Evolutionary conservation across 2,329 filamentous ascomycete genomes (phyloP), one percentile per base, ranked within the genome.

Genomic region (Aspergillus sp.): DNA sequence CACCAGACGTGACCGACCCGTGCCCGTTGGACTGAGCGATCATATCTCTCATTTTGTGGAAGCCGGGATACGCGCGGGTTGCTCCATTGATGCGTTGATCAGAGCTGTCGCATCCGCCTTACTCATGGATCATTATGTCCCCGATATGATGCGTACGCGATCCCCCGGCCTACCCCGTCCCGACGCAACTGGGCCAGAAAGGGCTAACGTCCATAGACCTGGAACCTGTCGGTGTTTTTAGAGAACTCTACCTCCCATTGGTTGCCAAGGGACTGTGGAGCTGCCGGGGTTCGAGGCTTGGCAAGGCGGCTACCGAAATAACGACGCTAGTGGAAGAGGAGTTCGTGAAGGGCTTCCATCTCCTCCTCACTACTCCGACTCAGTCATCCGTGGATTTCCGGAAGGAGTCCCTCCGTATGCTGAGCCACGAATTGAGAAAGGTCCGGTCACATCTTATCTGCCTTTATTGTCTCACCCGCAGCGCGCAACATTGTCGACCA

Each of bases 371-470:
- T 32, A 32, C 29, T 13, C 23, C 21, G 11, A 48, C 29, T 32
- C 29, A 31, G 23, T 25, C 44, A 13, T 36, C 45, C 9, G 13
- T 49, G 25, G 23, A 52, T 34, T 43, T 55, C 31, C 43, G 42
- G 23, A 41, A 9, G 25, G 42, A 55, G 4, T 11, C 25, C 3
- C 17, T 47, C 2, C 21, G 49, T 40, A 32, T 23, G 23, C 13
- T 29, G 17, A 52, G 49, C 21, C 29, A 55, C 16, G 17, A 52
- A 13, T 45, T 62, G 20, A 54, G 19, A 29, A 23, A 20, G 2
- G 19, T 66, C 11, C 53, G 42, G 13, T 60, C 54, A 3, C 60
- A 55, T 25, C 31, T 13, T 4, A 56, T 64, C 20, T 66, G 49
- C 43, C 51, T 65, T 5, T 56, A 54, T 47, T 66, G 55, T 36